Percentiles rank a stretch among this genome's conserved stretches.
Evolutionary conservation across 2,329 filamentous ascomycete genomes (phyloP).

Genomic region (Calonectria montana): DNA sequence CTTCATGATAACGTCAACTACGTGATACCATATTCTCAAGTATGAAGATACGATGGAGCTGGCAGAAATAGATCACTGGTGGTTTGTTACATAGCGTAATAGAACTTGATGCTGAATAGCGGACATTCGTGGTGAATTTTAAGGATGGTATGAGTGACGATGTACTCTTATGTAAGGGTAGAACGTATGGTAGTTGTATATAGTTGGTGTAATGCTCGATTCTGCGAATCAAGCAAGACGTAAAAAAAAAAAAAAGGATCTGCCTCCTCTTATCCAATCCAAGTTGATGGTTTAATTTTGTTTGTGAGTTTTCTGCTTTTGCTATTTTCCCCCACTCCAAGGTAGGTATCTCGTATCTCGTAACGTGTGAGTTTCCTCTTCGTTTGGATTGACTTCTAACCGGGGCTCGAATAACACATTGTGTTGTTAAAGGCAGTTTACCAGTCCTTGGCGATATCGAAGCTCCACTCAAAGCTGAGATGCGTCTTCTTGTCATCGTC

Average conservation of each 20-base stretch:
- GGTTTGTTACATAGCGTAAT: conserved; percentile 39
- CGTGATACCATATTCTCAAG: conserved; percentile 41
- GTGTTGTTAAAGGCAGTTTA: conserved; percentile 51
- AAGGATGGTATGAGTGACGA: conserved; percentile 19
- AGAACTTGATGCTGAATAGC: conserved; percentile 37
- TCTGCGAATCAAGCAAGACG: conserved; percentile 29
- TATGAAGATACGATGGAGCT: conserved; percentile 26
- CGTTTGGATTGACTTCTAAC: conserved; percentile 6
- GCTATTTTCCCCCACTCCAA: conserved; percentile 29
- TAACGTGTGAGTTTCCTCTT: conserved; percentile 37
- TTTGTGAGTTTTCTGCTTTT: conserved; percentile 16
- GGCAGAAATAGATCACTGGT: conserved; percentile 26
- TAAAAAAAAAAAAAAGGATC: conserved; percentile 35
- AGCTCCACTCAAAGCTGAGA: conserved; percentile 94
- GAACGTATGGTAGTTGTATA: conserved; percentile 22
- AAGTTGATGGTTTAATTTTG: conserved; percentile 25
- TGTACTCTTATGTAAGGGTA: conserved; percentile 27
- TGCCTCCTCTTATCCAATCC: conserved; percentile 22
- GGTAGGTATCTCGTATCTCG: conserved; percentile 45
- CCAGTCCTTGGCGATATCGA: conserved; percentile 98
- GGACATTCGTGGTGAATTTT: conserved; percentile 25
- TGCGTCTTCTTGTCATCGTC: conserved; percentile 95
- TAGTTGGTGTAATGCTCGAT: conserved; percentile 24
- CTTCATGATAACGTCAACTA: conserved; percentile 34
- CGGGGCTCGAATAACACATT: neutral